Percentiles rank a stretch among this genome's conserved stretches.
phyloP scores from a whole-genome alignment of 2,329 filamentous ascomycete species.

The Elsinoe batatas region DNA sequence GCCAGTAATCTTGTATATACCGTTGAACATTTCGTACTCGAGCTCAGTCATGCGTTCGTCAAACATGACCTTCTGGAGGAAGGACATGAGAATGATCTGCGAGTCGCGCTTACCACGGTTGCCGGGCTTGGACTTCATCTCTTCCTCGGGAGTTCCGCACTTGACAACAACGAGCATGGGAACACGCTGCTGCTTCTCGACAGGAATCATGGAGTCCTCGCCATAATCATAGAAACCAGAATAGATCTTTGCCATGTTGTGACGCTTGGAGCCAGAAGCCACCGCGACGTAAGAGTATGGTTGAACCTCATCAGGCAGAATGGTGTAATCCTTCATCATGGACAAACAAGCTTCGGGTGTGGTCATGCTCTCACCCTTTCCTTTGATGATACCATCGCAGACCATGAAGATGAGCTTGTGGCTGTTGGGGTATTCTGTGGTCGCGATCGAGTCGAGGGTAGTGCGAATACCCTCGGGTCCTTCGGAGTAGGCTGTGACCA shows the following conservation, averaged over 20 bases:
- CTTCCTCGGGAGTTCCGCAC: slow-evolving; percentile 85
- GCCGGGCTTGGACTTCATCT: slow-evolving; percentile 72
- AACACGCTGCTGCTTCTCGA: slow-evolving; percentile 87
- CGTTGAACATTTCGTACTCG: slow-evolving; percentile 99
- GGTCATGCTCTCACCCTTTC: slow-evolving; percentile 73
- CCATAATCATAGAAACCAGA: slow-evolving; percentile 98
- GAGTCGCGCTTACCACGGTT: slow-evolving; percentile 98
- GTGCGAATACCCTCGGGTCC: slow-evolving; percentile 86
- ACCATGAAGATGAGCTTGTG: slow-evolving; percentile 95
- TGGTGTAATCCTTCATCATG: slow-evolving; percentile 90
- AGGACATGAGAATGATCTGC: slow-evolving; percentile 98
- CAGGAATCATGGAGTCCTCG: slow-evolving; percentile 62
- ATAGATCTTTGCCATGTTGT: slow-evolving; percentile 99
- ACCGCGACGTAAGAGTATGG: slow-evolving; percentile 95
- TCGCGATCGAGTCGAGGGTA: slow-evolving; percentile 90
- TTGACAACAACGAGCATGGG: slow-evolving; percentile 97
- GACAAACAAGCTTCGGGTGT: slow-evolving; percentile 82
- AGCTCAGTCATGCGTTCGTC: slow-evolving; percentile 99
- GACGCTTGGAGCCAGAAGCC: slow-evolving; percentile 86
- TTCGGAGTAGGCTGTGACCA: slow-evolving; percentile 96
- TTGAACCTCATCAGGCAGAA: slow-evolving; percentile 70
- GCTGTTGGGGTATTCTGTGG: slow-evolving; percentile 97
- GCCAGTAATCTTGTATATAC: slow-evolving; percentile 95
- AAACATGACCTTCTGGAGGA: slow-evolving; percentile 99
- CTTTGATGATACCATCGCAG: slow-evolving; percentile 96